Base-by-base conservation (phyloP, 169 alveolate genomes). In the Cyclospora cayetanensis region DNA sequence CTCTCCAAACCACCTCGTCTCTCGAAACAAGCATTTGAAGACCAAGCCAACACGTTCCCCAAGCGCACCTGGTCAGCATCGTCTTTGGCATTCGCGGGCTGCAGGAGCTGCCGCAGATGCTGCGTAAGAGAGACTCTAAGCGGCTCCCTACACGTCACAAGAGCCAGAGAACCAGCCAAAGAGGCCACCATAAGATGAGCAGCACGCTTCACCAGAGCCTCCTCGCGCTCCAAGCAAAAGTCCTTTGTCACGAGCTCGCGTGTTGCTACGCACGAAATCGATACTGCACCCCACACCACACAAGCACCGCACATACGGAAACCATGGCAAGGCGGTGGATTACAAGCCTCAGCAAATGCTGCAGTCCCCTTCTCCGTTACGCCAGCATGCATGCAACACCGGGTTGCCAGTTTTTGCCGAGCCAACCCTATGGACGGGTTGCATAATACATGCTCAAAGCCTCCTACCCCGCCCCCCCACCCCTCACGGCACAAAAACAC, bases 261-360 rank as follows among this genome's bases (percentile, higher is more conserved):
- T 27, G 99, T 98, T 18, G 99, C 97, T 53, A 98, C 95, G 41
- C 98, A 93, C 4, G 99, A 99, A 43, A 99, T 98, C 27, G 99
- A 96, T 42, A 99, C 98, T 27, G 98, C 95, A 93, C 99, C 96
- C 7, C 46, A 35, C 12, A 34, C 35, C 53, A 82, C 65, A 52
- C 1, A 0, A 60, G 22, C 50, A 1, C 11, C 25, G 25, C 60
- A 37, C 41, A 18, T 39, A 66, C 80, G 7, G 29, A 31, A n/a
- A 60, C 60, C 60, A 50, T 9, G 25, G 25, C 18, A 11, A 18
- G 60, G 18, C 60, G 25, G 25, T 18, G 60, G 60, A 9, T 9
- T 50, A 18, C 60, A 50, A 9, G 60, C 9, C 60, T 18, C 60
- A 50, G 60, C 60, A 50, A 50, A 9, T 12, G 31, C 68, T 96